phyloP scores from a whole-genome alignment of 2,329 filamentous ascomycete genomes.

The Mycosphaerella arachidis region DNA sequence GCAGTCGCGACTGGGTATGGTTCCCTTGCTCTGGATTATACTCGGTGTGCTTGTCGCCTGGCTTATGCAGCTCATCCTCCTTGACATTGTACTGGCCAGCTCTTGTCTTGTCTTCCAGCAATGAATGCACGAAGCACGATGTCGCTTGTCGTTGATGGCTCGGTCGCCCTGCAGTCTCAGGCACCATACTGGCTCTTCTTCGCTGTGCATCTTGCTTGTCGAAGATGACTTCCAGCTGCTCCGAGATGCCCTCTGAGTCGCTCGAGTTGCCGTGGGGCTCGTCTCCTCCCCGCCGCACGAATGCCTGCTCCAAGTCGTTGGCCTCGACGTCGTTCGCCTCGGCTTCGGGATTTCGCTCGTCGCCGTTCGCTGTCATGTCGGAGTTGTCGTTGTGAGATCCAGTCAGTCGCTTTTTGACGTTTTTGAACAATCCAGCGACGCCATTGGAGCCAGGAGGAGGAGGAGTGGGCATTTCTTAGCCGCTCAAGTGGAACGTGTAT shows the following conservation, averaged over 20 bases:
- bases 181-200: conserved; percentile 55
- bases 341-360: not conserved
- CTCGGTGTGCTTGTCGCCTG: conserved; percentile 42
- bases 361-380: not conserved
- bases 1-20: conserved; percentile 61
- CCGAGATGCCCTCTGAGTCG: conserved; percentile 29
- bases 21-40: conserved; percentile 32
- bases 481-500: not conserved
- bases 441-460: not conserved
- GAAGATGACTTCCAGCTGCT: conserved; percentile 52
- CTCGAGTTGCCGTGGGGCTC: conserved; percentile 12
- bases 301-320: not conserved
- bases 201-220: conserved; percentile 49
- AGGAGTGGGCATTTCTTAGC: not conserved
- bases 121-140: conserved; percentile 58
- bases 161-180: conserved; percentile 35
- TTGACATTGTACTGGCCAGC: conserved; percentile 17
- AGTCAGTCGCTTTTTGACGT: conserved; percentile 7
- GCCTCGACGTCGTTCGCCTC: not conserved
- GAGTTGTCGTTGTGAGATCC: conserved; percentile 1
- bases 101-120: conserved; percentile 49
- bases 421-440: conserved; percentile 6
- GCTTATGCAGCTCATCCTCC: conserved; percentile 30
- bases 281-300: conserved; percentile 4
- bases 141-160: conserved; percentile 41